Base-by-base conservation (phyloP, 2,329 filamentous ascomycete genomes). In the Fusarium sp. region DNA sequence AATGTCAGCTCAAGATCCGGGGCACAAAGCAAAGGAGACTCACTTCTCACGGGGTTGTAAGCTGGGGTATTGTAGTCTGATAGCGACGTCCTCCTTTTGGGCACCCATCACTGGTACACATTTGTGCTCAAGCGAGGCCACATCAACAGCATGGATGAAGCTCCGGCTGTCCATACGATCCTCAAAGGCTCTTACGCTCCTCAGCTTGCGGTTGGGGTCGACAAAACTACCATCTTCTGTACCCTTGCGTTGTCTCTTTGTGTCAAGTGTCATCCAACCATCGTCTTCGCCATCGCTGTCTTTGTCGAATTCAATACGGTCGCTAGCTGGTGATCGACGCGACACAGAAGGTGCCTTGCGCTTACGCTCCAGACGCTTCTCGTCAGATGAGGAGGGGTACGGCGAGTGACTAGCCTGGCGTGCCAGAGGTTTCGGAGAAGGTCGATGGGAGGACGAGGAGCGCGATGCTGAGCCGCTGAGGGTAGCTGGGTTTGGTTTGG, bases 21-120 rank as follows among this genome's bases (percentile, higher is more conserved):
- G 18, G 28, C 18, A 40, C 31, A n/a, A 40, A 37, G 11, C 16
- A 4, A 42, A 47, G 45, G 30, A 18, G 31, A 58, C 80, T 73
- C 82, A 92, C 89, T 85, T 88, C 80, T 96, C 92, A 54, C 86
- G 86, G 50, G 85, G 84, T 57, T 88, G 86, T 65, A 85, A 83
- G 77, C 92, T 94, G 11, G 96, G 95, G 79, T 98, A 98, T 78
- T 96, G 92, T 71, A 98, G 81, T 75, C 90, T 83, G 62, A 97
- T 87, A 12, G 79, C 81, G 8, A 89, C 83, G 60, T 88, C 85
- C 61, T 88, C 82, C 47, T 83, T 80, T 47, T 80, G 79, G 4
- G 83, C 81, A 38, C 82, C 82, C 62, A 86, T 80, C 13, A 84
- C 82, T 1, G 83, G 83, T 30, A 84, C 82, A 62, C 85, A 87